A percentile compares a stretch with the other conserved stretches of the same genome.
Conservation (phyloP, 371 early-diverging fungal genomes). For the Basidiobolus heterosporus region DNA sequence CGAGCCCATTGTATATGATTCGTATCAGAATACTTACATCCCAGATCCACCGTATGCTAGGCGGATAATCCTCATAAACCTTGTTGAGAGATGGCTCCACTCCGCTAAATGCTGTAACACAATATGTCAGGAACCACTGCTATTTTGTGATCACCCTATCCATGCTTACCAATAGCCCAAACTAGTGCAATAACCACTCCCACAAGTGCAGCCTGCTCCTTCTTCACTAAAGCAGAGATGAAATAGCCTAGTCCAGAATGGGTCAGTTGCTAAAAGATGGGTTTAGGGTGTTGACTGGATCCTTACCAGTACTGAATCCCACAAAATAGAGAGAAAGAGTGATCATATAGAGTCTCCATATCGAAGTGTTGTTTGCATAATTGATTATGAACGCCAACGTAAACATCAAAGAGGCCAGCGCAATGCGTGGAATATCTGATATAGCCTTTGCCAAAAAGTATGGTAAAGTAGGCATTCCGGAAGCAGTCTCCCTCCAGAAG, state of each 20-base stretch:
- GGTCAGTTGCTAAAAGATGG: slow-evolving; percentile 14
- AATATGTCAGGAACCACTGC: too few species aligned
- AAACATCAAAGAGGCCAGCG: slow-evolving; percentile 29
- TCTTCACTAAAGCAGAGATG: slow-evolving; percentile 17
- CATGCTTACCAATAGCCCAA: slow-evolving; percentile 19
- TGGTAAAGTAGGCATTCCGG: slow-evolving; percentile 23
- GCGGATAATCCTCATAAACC: slow-evolving; percentile 9
- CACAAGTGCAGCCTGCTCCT: slow-evolving; percentile 15
- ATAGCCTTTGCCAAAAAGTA: slow-evolving; percentile 30
- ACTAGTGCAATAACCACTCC: slow-evolving; percentile 24
- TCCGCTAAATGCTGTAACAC: slow-evolving; percentile 12
- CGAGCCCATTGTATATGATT: slow-evolving; percentile 9
- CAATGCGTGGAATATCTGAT: slow-evolving; percentile 27
- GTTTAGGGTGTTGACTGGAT: slow-evolving; percentile 11
- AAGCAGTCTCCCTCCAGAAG: slow-evolving; percentile 28
- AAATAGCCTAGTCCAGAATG: slow-evolving; percentile 22
- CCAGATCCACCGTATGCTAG: slow-evolving; percentile 14
- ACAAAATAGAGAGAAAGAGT: slow-evolving; percentile 7
- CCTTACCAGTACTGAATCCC: slow-evolving; percentile 20
- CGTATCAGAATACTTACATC: slow-evolving; percentile 1
- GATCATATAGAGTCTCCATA: slow-evolving; percentile 7
- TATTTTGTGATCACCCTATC: too few species aligned
- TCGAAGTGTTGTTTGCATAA: slow-evolving; percentile 8
- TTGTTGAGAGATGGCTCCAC: slow-evolving; percentile 19
- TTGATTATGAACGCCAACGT: slow-evolving; percentile 23